Evolutionary conservation across 768 basidiomycete genomes (phyloP), one percentile per base, ranked within the genome.

Genomic region (Tulasnella sp.): DNA sequence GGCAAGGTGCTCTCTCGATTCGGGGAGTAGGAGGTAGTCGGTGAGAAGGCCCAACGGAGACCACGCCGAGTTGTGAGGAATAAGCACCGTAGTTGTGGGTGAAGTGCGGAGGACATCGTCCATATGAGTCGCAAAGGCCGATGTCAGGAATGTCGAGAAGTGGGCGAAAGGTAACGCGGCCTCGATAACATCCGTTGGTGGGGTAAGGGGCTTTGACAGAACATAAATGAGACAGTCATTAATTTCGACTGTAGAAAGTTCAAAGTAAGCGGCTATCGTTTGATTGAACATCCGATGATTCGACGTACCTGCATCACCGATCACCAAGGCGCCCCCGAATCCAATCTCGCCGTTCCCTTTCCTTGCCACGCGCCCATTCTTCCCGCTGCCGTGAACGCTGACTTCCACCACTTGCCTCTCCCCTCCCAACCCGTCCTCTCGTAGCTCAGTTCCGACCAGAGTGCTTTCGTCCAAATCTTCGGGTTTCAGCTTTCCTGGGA

Each of bases 31-130:
- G 12, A 99, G 86, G 79, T 98, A 94, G 17, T 85, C 86, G 81
- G 92, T 94, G 74, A 93, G 90, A 59, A 99, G 86, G 5, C 97
- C 97, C 6, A 98, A 85, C 8, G 88, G 86, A 74, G 88, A 86
- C 82, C 97, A 99, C 0, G 94, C 97, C n/a, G 81, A 78, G 77
- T 99, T 99, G 62, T 86, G 88, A 9, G 97, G 97, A 39, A 97
- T 88, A 44, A 99, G 85, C 72, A 94, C 85, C 2, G 95, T 90
- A 0, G 90, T 89, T 8, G 86, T 86, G 4, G 91, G 89, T 29
- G 85, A 85, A 26, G 77, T 83, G 77, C 87, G 84, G 72, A 94
- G 81, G 26, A 81, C 83, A 37, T 91, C 88, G 9, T 92, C 91
- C 64, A 98, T 85, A 12, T 86, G 87, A 12, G 94, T 90, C 1